A percentile compares a stretch with the other conserved stretches of the same genome.
phyloP scores from a whole-genome alignment of 2,329 filamentous ascomycete species.

The Nemania bipapillata region DNA sequence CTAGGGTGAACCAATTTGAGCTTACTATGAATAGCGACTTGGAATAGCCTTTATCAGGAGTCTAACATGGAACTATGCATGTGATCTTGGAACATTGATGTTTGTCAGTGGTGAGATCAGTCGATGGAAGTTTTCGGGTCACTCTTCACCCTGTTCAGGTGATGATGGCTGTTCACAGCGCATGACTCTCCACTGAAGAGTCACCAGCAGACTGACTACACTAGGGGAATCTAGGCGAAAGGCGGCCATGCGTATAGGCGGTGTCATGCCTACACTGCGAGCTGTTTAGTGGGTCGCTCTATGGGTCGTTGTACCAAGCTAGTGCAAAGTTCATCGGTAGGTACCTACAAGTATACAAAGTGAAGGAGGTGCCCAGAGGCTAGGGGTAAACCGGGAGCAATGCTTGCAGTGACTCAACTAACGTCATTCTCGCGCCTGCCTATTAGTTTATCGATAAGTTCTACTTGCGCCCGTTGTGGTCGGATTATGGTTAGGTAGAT shows the following conservation, averaged over 20 bases:
- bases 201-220: not conserved
- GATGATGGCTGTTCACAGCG: slow-evolving; percentile 19
- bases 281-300: slow-evolving; percentile 7
- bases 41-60: not conserved
- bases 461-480: slow-evolving; percentile 17
- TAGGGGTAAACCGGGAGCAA: slow-evolving; percentile 14
- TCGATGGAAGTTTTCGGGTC: slow-evolving; percentile 13
- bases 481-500: not conserved
- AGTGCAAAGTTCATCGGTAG: not conserved
- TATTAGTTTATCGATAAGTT: slow-evolving; percentile 34
- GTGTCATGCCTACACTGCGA: not conserved
- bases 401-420: slow-evolving; percentile 31
- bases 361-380: not conserved
- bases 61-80: slow-evolving; percentile 12
- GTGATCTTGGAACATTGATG: slow-evolving; percentile 8
- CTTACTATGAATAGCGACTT: not conserved
- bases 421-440: slow-evolving; percentile 16
- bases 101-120: slow-evolving; percentile 18
- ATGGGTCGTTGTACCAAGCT: not conserved
- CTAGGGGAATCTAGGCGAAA: not conserved
- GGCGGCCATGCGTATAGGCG: not conserved
- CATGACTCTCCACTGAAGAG: slow-evolving; percentile 28
- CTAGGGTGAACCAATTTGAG: too few relatives aligned
- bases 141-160: slow-evolving; percentile 11
- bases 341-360: not conserved